Base-by-base conservation (phyloP, 371 early-diverging fungal species). In the Capillidium heterosporum region DNA sequence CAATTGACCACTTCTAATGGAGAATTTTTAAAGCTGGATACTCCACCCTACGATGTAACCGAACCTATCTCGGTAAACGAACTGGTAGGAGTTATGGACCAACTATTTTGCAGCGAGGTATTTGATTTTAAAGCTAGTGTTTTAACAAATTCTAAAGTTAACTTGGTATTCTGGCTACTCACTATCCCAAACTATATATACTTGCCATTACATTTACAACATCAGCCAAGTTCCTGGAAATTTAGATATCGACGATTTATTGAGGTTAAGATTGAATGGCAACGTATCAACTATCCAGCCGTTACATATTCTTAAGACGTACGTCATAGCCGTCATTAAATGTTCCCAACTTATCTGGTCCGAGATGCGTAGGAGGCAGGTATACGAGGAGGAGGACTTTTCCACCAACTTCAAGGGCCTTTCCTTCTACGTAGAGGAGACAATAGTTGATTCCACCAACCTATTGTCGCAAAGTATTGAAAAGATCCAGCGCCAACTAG, bases 301-400 rank as follows among this genome's bases (percentile, higher is more conserved):
- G 4, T 35, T 35, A 35, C 13, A 35, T 35, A 74, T 76, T 5
- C 60, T 79, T 17, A 74, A 70, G 49, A 61, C 76, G 0, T 78
- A 77, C 56, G 61, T 79, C 0, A 40, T 75, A 17, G 77, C 73
- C 1, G 66, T 73, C 2, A 66, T 72, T 2, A 76, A 74, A 57
- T 74, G 76, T 49, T 75, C 76, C 51, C 67, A 70, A 17, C 67
- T 74, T 40, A 66, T 82, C 2, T 78, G 71, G 75, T 64, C 56
- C 4, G 82, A 82, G 48, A 80, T 82, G 80, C 65, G 62, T 7
- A 69, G 72, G 51, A 76, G 77, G 15, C 75, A 82, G 46, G 72
- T 76, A 0, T 78, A 72, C 59, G 80, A 82, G 71, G 85, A 82
- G 64, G 82, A 84, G 57, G 85, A 82, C 60, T 82, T 84, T 62